Conservation (phyloP, 345 rosid genomes). For the Garcia nutans region DNA sequence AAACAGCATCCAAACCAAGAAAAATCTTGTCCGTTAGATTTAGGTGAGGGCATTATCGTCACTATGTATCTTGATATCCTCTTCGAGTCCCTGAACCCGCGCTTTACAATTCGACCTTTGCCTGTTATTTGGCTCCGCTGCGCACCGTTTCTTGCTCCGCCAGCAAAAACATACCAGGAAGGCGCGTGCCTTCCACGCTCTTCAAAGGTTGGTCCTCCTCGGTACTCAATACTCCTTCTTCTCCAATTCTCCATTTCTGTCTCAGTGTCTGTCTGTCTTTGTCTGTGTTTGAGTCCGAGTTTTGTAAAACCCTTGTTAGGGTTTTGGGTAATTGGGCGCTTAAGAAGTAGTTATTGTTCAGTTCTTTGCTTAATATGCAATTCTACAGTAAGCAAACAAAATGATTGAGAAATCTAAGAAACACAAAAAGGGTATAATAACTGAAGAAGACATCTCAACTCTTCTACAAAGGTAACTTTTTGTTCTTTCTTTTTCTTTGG, state of each 20-base stretch:
- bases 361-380: slow-evolving; percentile 29
- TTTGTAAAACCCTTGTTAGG: slow-evolving; percentile 25
- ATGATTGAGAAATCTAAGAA: slow-evolving; percentile 55
- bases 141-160: slow-evolving; percentile 11
- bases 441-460: slow-evolving; percentile 63
- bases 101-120: not conserved
- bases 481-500: not conserved
- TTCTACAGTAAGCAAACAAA: slow-evolving; percentile 11
- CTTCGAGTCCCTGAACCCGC: not conserved
- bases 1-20: not conserved
- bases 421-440: slow-evolving; percentile 52
- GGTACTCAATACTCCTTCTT: not conserved
- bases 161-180: not conserved
- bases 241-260: not conserved
- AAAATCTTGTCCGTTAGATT: not conserved
- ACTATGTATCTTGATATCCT: not conserved
- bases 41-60: not conserved
- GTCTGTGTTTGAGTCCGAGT: too few species aligned
- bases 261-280: not conserved
- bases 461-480: slow-evolving; percentile 60
- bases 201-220: slow-evolving; percentile 13
- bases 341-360: slow-evolving; percentile 2
- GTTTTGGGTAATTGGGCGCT: slow-evolving; percentile 24
- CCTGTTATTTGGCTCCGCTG: not conserved
- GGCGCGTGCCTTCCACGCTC: slow-evolving; percentile 34